Evolutionary conservation across 306 rosid genomes (phyloP), one percentile per base, ranked within the genome.

Genomic region (Chamaecrista fasciculata): DNA sequence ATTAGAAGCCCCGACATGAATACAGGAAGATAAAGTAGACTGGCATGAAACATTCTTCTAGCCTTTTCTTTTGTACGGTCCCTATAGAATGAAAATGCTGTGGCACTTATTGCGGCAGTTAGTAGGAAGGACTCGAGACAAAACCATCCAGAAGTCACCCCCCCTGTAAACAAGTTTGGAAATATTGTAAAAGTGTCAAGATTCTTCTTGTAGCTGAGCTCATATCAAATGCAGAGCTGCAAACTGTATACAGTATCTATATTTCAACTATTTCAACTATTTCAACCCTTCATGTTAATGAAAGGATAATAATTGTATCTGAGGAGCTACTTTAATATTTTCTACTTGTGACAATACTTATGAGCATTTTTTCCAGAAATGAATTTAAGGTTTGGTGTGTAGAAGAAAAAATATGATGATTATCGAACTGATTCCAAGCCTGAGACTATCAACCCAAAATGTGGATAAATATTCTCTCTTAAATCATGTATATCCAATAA

Each of bases 1-100:
- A 94, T n/a, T 18, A 94, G 69, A 73, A 94, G 87, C 69, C 98
- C 96, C 0, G 92, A 78, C 98, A 90, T 94, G 77, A 94, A 94
- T 29, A 90, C 89, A 6, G 98, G 97, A 21, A 94, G 98, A 73
- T 90, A 88, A 24, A 94, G 85, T 72, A 94, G 98, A 75, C 98
- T 94, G 56, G 98, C 98, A 18, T 86, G 66, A 79, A 94, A 90
- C 97, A 94, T 94, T 82, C 83, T 85, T 69, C 96, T 84, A 12
- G 98, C 97, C 67, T 87, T 88, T 59, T 83, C 87, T 61, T 36
- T 78, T 1, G 92, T 88, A 5, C 91, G 91, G 78, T 93, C 79
- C 69, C 86, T 81, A 49, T 82, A 86, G 74, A 93, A 93, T 8
- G 97, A 88, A 79, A 83, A 90, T 36, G 96, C 96, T 0, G 96